phyloP scores from a whole-genome alignment of 2,329 filamentous ascomycete genomes.

The Trichoderma semiorbis region DNA sequence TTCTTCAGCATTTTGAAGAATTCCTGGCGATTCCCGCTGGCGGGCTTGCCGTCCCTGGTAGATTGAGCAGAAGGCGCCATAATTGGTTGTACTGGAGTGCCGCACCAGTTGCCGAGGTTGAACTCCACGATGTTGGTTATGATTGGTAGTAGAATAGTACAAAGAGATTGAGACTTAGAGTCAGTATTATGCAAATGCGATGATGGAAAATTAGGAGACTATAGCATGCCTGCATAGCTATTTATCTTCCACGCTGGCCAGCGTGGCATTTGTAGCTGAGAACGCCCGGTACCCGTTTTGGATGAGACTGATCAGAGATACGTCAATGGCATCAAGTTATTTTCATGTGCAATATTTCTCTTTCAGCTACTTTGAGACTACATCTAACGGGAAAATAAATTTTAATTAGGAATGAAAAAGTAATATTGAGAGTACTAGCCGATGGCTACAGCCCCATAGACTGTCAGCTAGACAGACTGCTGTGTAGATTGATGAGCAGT shows the following conservation, averaged over 20 bases:
- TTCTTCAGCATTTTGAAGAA: not conserved
- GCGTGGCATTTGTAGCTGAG: not conserved
- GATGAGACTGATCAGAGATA: not conserved
- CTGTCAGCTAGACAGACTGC: not conserved
- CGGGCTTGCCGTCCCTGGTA: not conserved
- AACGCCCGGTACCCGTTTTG: not conserved
- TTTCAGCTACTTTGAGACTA: not conserved
- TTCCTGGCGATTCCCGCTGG: not conserved
- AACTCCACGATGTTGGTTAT: not conserved
- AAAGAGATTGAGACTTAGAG: no score
- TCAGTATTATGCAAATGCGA: not conserved
- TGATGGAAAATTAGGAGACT: not conserved
- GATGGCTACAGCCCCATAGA: not conserved
- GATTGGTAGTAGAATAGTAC: no score
- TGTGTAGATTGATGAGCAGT: not conserved
- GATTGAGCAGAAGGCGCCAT: not conserved
- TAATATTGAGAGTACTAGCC: not conserved
- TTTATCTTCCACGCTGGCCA: not conserved
- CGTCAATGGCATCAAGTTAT: not conserved
- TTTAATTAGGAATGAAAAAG: not conserved
- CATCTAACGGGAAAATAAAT: not conserved
- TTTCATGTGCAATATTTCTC: not conserved
- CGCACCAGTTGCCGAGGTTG: not conserved
- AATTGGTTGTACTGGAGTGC: not conserved
- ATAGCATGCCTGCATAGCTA: not conserved